A percentile compares a stretch with the other conserved stretches of the same genome.
These are phyloP conservation scores for Leccinum rimulosum DNA, from an alignment of 768 basidiomycete genomes.

Conservation along the genomic window DNA sequence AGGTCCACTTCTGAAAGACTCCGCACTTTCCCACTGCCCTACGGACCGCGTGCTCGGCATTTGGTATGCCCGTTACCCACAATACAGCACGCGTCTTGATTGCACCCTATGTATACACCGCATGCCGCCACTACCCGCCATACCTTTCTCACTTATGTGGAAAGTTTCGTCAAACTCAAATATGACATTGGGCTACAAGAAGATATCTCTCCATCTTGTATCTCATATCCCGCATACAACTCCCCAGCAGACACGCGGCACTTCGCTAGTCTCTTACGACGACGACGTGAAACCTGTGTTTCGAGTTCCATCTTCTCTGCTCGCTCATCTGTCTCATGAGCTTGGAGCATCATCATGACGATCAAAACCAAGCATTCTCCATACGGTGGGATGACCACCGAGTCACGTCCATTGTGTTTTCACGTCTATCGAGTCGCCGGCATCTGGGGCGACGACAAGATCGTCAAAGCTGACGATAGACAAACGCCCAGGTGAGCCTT, in stretches of 20 bases:
- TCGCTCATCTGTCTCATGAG: neutral
- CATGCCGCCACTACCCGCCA: neutral
- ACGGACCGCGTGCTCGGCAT: neutral
- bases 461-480: slow-evolving; percentile 28
- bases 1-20: neutral
- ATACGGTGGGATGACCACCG: slow-evolving; percentile 1
- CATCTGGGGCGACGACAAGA: slow-evolving; percentile 28
- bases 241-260: neutral
- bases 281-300: slow-evolving; percentile 4
- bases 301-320: neutral
- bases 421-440: slow-evolving; percentile 30
- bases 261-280: neutral
- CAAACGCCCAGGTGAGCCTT: slow-evolving; percentile 24
- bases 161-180: neutral
- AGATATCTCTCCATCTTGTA: neutral
- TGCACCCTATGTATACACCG: neutral
- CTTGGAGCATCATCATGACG: neutral
- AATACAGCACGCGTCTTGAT: neutral
- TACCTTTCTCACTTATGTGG: neutral
- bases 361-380: slow-evolving; percentile 1
- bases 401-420: slow-evolving; percentile 14
- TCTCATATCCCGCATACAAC: neutral
- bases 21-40: neutral
- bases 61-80: neutral
- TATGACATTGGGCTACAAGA: neutral